Evolutionary conservation across 208 protist species (phyloP).

Genomic region (Acanthamoeba polyphaga): DNA sequence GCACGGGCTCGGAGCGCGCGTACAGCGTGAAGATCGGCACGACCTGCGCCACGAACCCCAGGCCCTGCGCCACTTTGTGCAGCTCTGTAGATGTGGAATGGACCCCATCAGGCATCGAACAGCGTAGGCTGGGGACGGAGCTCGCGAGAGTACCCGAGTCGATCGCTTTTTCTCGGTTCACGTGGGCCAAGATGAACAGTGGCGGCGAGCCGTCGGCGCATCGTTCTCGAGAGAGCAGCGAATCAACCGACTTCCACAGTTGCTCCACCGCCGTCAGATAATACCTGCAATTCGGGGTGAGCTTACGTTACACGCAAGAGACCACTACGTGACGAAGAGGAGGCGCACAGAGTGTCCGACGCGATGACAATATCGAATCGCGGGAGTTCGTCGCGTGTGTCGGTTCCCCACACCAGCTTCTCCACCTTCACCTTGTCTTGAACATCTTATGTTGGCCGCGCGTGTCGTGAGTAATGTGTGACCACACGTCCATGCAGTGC

Average conservation of each 20-base stretch:
- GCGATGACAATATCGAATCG: background rate
- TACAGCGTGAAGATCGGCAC: conserved; percentile 2
- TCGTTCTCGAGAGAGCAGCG: background rate
- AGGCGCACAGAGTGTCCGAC: conserved; percentile 29
- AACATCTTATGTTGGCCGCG: background rate
- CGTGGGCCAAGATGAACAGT: conserved; percentile 8
- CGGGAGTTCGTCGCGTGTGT: background rate
- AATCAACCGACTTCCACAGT: background rate
- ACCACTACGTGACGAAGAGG: background rate
- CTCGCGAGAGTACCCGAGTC: background rate
- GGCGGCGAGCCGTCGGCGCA: conserved; percentile 39
- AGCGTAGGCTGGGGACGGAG: background rate
- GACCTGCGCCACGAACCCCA: background rate
- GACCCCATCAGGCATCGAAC: no score
- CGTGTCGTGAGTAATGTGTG: no score
- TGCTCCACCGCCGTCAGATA: conserved; percentile 30
- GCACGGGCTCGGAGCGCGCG: background rate
- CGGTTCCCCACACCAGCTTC: conserved; percentile 20
- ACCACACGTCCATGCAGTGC: background rate
- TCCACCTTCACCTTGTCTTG: background rate
- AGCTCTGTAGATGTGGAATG: background rate
- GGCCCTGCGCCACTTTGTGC: background rate
- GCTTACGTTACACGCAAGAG: background rate
- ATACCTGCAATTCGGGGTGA: background rate
- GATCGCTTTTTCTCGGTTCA: conserved; percentile 22